Percentiles rank a stretch among this genome's conserved stretches.
Conservation (phyloP, 2,329 filamentous ascomycete genomes). For the Atkinsonella hypoxylon region DNA sequence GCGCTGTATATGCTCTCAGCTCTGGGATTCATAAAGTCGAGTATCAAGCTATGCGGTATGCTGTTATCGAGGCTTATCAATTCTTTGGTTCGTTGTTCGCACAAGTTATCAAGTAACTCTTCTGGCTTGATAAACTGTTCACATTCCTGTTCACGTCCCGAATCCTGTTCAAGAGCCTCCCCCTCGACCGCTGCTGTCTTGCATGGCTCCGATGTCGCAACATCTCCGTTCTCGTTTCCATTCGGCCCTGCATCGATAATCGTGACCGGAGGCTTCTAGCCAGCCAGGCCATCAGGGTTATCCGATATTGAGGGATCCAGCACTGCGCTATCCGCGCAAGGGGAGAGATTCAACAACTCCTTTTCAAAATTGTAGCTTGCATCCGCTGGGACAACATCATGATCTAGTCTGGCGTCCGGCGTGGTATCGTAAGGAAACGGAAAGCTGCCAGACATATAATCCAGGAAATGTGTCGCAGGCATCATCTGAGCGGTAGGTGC, state of each 20-base stretch:
- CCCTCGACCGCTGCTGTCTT: not conserved
- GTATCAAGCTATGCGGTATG: conserved; percentile 4
- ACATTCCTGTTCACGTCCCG: not conserved
- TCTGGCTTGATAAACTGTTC: not conserved
- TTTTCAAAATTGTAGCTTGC: too few species aligned
- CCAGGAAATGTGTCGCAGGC: not conserved
- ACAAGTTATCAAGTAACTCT: not conserved
- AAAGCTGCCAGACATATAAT: too few species aligned
- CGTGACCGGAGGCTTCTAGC: not conserved
- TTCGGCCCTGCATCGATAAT: not conserved
- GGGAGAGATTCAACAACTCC: too few species aligned
- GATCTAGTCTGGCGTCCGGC: too few species aligned
- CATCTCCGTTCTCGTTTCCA: not conserved
- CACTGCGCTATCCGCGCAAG: too few species aligned
- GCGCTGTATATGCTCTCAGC: conserved; percentile 1
- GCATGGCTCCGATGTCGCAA: not conserved
- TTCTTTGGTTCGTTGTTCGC: not conserved
- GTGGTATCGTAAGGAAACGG: too few species aligned
- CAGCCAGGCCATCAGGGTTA: not conserved
- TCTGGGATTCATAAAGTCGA: conserved; percentile 3
- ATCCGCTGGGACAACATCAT: too few species aligned
- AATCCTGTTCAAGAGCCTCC: too few species aligned
- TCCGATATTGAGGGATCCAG: not conserved
- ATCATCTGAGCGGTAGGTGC: not conserved
- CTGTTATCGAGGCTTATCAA: not conserved